Base-by-base conservation (phyloP, 129 eudicot genomes). In the Escallonia rubra region DNA sequence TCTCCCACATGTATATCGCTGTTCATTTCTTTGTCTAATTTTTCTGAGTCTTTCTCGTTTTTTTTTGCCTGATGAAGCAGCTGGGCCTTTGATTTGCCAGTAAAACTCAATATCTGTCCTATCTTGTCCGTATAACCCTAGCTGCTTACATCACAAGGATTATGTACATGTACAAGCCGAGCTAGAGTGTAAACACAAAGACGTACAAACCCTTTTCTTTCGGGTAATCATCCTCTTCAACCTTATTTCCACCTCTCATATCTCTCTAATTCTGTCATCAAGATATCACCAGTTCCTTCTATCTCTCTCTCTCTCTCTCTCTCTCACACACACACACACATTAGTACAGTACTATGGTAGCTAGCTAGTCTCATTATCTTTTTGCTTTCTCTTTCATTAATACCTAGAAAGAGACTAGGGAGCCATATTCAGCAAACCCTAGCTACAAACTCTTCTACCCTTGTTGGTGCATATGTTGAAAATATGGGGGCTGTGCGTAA, bases 151-250 rank as follows among this genome's bases (percentile, higher is more conserved):
- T 68, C 73, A 68, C 64, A 8, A 4, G 38, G 45, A 23, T 23
- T 23, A 23, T 23, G 34, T 23, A 23, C 34, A 23, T 23, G 34
- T 23, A 23, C 34, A 23, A 23, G 34, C 16, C 14, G 1, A 10
- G 14, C 62, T 53, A n/a, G 44, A 63, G 54, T n/a, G 5, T 9
- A 41, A 52, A 15, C 39, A 11, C 48, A 34, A 41, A 63, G 10
- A 13, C 10, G 34, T 38, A 15, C 50, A 43, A 3, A 34, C 57
- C 53, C 59, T 69, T 68, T 68, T 68, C 72, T 68, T 57, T 43
- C 62, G 63, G 72, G 72, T 68, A 68, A 68, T 68, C 72, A 68
- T 68, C 53, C 43, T 23, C 64, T 13, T 41, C 39, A 12, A 45
- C 57, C 13, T 64, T 10, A 34, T 47, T 48, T 47, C 23, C 67